Base-by-base conservation (phyloP, 129 eudicot species). In the Artemisia argyi region DNA sequence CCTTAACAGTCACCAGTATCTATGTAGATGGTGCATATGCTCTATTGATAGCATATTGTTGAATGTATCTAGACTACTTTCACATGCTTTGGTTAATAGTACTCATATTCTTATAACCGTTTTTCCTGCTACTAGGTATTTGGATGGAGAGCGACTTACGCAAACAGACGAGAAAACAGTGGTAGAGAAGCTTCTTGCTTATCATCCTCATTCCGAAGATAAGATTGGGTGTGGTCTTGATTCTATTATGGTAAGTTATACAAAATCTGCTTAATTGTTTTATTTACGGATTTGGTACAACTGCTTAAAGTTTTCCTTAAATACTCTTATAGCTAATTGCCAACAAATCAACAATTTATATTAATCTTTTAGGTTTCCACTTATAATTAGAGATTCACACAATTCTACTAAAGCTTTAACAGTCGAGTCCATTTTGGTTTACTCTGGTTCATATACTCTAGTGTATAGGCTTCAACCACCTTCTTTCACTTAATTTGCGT, bases 211-310 rank as follows among this genome's bases (percentile, higher is more conserved):
- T 65, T 71, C 84, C 7, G 87, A 84, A 68, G 97, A 88, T 78
- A 88, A 95, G 82, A 81, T 95, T 77, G 99, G 99, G 32, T 88
- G 88, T 69, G 96, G 99, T 55, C 65, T 90, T 68, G 87, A 90
- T 83, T 88, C 86, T 20, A 88, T 95, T 51, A 95, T 95, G 94
- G 97, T 95, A 22, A 80, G 84, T 75, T 66, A 19, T n/a, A 18
- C 32, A 22, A 10, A 62, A 16, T 39, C 58, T 69, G 55, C 18
- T 46, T 24, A 24, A 1, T 0, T 0, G 26, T 24, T 24, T 0
- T 1, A 1, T 65, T 26, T 48, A 61, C 68, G 0, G 32, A 47
- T 42, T 76, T 47, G 17, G 26, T 62, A 11, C 52, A 48, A 14
- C 5, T 51, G 42, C 35, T 1, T 59, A 28, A 28, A 24, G 13